Evolutionary conservation across 225 moss, liverwort and hornwort species (phyloP).

Genomic region (Pseudoscleropodium purum): DNA sequence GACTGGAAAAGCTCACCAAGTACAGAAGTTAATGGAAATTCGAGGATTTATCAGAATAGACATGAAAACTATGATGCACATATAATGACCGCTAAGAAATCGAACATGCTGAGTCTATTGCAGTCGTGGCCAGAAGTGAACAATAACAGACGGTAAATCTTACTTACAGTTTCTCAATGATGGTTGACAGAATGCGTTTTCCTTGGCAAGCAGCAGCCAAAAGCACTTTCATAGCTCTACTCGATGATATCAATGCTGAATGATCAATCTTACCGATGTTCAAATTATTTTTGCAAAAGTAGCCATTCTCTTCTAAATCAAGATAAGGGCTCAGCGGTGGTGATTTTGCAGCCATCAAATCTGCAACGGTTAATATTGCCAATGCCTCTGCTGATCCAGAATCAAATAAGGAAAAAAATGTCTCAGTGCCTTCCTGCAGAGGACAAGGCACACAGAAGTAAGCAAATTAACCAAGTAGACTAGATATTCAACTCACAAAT

Average conservation of each 20-base stretch:
- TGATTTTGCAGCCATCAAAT: slow-evolving; percentile 36
- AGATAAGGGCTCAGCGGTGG: neutral
- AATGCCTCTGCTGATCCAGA: slow-evolving; percentile 43
- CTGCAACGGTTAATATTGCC: slow-evolving; percentile 44
- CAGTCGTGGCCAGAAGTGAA: neutral
- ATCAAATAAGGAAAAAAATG: slow-evolving; percentile 47
- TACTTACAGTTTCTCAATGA: slow-evolving; percentile 90
- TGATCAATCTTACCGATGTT: neutral
- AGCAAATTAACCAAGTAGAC: neutral
- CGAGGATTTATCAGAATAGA: neutral
- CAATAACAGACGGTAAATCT: neutral
- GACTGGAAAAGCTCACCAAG: slow-evolving; percentile 22
- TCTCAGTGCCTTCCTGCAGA: slow-evolving; percentile 46
- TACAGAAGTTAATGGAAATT: neutral
- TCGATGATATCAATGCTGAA: slow-evolving; percentile 27
- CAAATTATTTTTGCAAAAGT: neutral
- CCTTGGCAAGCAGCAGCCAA: slow-evolving; percentile 72
- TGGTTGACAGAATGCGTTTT: slow-evolving; percentile 44
- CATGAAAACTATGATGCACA: neutral
- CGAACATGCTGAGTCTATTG: neutral
- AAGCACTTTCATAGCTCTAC: slow-evolving; percentile 64
- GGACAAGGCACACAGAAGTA: slow-evolving; percentile 8
- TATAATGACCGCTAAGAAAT: neutral
- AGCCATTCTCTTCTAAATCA: slow-evolving; percentile 15
- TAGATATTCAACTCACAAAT: neutral